A percentile compares a stretch with the other conserved stretches of the same genome.
Evolutionary conservation across 192 early-diverging fungal species (phyloP).

Genomic region (Backusella westeae): DNA sequence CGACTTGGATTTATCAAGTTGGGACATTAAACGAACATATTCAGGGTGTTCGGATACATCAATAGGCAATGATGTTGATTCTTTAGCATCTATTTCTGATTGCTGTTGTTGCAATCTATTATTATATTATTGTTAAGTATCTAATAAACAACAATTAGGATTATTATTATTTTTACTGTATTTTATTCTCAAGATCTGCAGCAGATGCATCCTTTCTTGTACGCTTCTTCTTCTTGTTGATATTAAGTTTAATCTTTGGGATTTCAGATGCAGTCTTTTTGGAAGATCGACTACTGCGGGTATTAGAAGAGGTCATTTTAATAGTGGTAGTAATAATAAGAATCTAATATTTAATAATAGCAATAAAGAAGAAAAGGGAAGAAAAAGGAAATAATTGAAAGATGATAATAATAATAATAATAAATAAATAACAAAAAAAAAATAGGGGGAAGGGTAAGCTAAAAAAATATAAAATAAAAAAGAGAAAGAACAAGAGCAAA

Average conservation of each 20-base stretch:
- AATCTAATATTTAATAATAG: background rate
- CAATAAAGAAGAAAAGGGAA: background rate
- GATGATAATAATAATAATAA: background rate
- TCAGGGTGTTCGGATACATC: slow-evolving; percentile 10
- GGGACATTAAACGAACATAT: slow-evolving; percentile 7
- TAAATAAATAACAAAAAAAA: background rate
- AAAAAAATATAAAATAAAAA: background rate
- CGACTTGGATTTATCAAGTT: slow-evolving; percentile 10
- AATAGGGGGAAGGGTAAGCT: background rate
- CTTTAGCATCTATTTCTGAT: background rate
- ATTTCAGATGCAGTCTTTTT: background rate
- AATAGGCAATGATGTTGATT: background rate
- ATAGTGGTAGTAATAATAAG: background rate
- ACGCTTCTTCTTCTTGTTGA: slow-evolving; percentile 4
- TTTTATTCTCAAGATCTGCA: slow-evolving; percentile 3
- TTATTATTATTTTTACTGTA: slow-evolving; percentile 1
- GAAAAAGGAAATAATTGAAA: background rate
- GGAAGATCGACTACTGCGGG: slow-evolving; percentile 13
- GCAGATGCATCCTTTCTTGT: background rate
- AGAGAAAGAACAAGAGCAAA: background rate
- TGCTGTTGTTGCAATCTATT: background rate
- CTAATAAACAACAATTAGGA: background rate
- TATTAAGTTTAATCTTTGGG: background rate
- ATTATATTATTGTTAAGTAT: background rate
- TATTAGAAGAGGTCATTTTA: slow-evolving; percentile 11